Evolutionary conservation across 2,329 filamentous ascomycete species (phyloP).

Genomic region (Cryphonectria carpinicola): DNA sequence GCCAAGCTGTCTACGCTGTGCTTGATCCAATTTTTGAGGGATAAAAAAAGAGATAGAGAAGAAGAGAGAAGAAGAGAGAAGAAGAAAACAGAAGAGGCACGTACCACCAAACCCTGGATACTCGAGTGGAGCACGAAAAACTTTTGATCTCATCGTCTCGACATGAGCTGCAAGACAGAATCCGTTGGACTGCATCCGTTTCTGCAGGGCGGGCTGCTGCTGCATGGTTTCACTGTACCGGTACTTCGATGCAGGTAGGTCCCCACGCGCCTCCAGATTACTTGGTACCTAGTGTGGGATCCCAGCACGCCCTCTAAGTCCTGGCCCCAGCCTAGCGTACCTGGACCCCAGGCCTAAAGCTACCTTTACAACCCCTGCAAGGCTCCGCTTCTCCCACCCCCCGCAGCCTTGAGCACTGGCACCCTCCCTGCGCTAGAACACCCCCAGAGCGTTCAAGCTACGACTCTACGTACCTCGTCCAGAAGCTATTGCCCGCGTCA

Average conservation of each 20-base stretch:
- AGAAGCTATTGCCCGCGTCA: constrained; percentile 10
- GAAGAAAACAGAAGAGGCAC: not conserved
- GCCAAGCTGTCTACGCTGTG: not conserved
- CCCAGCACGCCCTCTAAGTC: not conserved
- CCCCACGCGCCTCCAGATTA: constrained; percentile 7
- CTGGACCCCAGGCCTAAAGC: constrained; percentile 6
- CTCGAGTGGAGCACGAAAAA: not conserved
- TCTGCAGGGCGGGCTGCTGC: not conserved
- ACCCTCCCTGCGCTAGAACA: not conserved
- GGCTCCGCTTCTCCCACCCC: not conserved
- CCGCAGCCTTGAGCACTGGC: not conserved
- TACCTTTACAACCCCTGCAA: not conserved
- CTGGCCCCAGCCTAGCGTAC: constrained; percentile 4
- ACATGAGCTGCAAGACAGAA: not conserved
- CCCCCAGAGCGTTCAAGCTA: constrained; percentile 8
- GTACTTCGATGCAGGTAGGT: not conserved
- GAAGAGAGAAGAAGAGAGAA: not conserved
- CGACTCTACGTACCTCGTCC: not conserved
- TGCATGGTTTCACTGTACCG: not conserved
- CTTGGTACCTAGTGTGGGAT: constrained; percentile 3
- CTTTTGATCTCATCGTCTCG: constrained; percentile 6
- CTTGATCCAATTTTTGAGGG: not conserved
- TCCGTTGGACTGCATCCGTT: constrained; percentile 6
- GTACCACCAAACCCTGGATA: not conserved
- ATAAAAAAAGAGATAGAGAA: not conserved